A percentile compares a stretch with the other conserved stretches of the same genome.
Conservation (phyloP, 2,329 filamentous ascomycete species). For the Xylaria sp. region DNA sequence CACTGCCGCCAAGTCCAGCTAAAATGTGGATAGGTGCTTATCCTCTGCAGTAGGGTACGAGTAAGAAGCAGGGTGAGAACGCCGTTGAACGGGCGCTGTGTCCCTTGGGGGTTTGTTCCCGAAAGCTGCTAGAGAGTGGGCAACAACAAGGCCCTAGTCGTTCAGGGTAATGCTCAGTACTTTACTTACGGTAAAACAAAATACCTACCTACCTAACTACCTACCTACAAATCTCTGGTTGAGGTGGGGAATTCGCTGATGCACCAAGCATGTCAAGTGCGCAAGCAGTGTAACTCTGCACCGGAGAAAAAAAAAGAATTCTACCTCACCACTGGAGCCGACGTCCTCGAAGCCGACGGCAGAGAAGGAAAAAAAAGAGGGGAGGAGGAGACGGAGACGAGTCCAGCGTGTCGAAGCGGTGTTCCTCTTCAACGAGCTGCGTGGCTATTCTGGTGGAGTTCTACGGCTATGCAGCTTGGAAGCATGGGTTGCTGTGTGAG, state of each 20-base stretch:
- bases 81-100: conserved; percentile 13
- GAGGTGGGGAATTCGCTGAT: conserved; percentile 15
- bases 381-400: background rate
- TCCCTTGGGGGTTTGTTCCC: background rate
- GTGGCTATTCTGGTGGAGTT: conserved; percentile 16
- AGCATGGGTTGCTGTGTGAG: background rate
- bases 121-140: background rate
- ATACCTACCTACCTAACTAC: background rate
- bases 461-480: conserved; percentile 17
- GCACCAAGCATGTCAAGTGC: conserved; percentile 11
- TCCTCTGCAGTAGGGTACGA: background rate
- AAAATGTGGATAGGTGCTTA: background rate
- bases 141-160: conserved; percentile 1
- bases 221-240: conserved; percentile 6
- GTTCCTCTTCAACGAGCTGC: conserved; percentile 5
- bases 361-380: background rate
- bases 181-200: background rate
- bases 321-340: background rate
- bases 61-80: background rate
- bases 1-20: background rate
- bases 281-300: conserved; percentile 20
- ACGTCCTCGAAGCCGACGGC: background rate
- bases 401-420: conserved; percentile 8
- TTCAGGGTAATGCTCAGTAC: background rate
- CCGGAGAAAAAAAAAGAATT: conserved; percentile 12